phyloP scores from a whole-genome alignment of 331 rosid species.

The Erythrophleum ivorense region DNA sequence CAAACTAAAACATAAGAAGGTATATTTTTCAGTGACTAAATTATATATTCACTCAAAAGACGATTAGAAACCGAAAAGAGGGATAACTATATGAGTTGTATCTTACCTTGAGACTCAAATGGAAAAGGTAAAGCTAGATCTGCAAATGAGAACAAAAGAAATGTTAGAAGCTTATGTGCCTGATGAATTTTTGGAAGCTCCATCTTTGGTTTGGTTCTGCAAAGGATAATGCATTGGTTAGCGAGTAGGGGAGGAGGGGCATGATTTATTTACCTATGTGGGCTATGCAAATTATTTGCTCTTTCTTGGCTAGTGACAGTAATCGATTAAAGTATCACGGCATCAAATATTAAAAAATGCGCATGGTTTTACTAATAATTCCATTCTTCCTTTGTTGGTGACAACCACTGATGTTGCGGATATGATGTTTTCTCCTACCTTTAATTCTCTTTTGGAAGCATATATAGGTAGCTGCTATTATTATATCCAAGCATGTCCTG shows the following conservation, averaged over 20 bases:
- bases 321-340: slow-evolving; percentile 48
- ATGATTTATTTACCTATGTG: slow-evolving; percentile 47
- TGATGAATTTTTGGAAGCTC: slow-evolving; percentile 45
- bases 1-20: neutral
- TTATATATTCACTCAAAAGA: no score
- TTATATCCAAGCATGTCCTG: slow-evolving; percentile 20
- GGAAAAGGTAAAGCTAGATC: slow-evolving; percentile 46
- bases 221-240: slow-evolving; percentile 31
- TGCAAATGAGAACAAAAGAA: slow-evolving; percentile 45
- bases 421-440: slow-evolving; percentile 25
- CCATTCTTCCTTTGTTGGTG: slow-evolving; percentile 31
- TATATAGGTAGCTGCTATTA: neutral
- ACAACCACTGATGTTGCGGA: slow-evolving; percentile 34
- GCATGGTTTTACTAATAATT: slow-evolving; percentile 59
- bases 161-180: slow-evolving; percentile 38
- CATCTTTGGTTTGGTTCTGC: slow-evolving; percentile 43
- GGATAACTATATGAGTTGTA: neutral
- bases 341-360: slow-evolving; percentile 44
- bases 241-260: slow-evolving; percentile 33
- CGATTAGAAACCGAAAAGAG: neutral
- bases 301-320: slow-evolving; percentile 43
- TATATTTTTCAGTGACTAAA: neutral
- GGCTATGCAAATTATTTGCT: slow-evolving; percentile 36
- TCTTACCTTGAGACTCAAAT: slow-evolving; percentile 55
- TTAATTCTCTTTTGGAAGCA: slow-evolving; percentile 11